These are phyloP conservation scores for Evernia prunastri DNA, from an alignment of 495 filamentous ascomycete genomes.

Conservation along the genomic window DNA sequence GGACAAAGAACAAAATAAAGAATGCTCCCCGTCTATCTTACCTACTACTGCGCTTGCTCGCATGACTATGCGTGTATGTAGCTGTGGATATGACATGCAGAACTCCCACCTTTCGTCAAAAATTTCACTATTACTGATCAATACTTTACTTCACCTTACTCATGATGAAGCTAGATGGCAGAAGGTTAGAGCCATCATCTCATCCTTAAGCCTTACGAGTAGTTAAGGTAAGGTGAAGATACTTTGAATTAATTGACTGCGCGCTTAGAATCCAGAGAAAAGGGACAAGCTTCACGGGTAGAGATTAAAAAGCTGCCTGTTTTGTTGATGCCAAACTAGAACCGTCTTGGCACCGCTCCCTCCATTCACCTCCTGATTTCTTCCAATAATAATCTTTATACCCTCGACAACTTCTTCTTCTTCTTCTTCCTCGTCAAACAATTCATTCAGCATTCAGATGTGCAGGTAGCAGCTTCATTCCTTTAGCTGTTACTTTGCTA, in stretches of 20 bases:
- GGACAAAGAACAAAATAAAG: neutral
- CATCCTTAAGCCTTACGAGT: no score
- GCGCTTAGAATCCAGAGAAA: no score
- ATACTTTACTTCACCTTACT: no score
- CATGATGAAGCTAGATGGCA: no score
- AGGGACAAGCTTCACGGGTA: neutral
- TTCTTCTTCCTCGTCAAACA: conserved; percentile 19
- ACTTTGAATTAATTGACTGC: no score
- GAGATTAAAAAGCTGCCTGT: neutral
- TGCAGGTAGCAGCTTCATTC: conserved; percentile 78
- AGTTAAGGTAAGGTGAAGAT: no score
- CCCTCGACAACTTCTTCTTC: conserved; percentile 38
- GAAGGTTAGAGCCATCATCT: no score
- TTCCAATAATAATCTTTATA: no score
- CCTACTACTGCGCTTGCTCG: neutral
- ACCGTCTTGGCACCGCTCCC: neutral
- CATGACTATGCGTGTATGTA: neutral
- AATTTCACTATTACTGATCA: no score
- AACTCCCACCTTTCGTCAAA: neutral
- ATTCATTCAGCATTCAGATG: conserved; percentile 29
- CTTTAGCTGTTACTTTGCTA: conserved; percentile 60
- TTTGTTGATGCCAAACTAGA: neutral
- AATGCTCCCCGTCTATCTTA: neutral
- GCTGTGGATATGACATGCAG: neutral
- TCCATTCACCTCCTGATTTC: conserved; percentile 23